Evolutionary conservation across 371 early-diverging fungal species (phyloP).

Genomic region (Saksenaea oblongispora): DNA sequence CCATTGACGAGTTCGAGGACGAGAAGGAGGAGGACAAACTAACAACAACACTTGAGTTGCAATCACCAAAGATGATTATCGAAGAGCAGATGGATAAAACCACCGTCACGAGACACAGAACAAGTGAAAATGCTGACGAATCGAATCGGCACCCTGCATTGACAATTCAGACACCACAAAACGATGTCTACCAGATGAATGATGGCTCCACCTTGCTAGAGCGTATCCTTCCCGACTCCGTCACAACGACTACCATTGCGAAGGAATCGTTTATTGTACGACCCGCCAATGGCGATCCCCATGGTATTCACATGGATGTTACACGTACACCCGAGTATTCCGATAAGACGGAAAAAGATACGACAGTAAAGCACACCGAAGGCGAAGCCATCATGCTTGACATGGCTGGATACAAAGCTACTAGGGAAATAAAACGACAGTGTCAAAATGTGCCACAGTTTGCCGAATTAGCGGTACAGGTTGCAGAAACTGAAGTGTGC

Average conservation of each 20-base stretch:
- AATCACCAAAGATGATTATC: slow-evolving; percentile 54
- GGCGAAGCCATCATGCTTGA: slow-evolving; percentile 37
- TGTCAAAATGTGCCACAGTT: background rate
- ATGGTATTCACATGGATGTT: slow-evolving; percentile 33
- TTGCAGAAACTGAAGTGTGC: background rate
- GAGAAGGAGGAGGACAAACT: slow-evolving; percentile 7
- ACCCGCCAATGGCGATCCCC: slow-evolving; percentile 31
- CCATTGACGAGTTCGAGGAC: slow-evolving; percentile 38
- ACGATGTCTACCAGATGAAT: slow-evolving; percentile 37
- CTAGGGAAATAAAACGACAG: background rate
- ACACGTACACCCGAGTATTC: slow-evolving; percentile 25
- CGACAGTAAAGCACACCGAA: background rate
- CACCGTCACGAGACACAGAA: slow-evolving; percentile 27
- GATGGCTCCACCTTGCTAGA: slow-evolving; percentile 46
- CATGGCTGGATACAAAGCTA: slow-evolving; percentile 55
- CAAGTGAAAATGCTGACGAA: background rate
- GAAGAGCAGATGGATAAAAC: slow-evolving; percentile 54
- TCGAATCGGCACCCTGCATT: background rate
- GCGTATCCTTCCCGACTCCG: slow-evolving; percentile 39
- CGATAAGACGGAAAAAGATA: slow-evolving; percentile 3
- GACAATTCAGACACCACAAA: slow-evolving; percentile 15
- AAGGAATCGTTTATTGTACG: slow-evolving; percentile 42
- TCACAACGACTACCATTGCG: slow-evolving; percentile 37
- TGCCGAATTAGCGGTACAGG: background rate
- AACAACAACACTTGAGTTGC: slow-evolving; percentile 33